Evolutionary conservation across 2,329 filamentous ascomycete species (phyloP).

Genomic region (Esteya vermicola): DNA sequence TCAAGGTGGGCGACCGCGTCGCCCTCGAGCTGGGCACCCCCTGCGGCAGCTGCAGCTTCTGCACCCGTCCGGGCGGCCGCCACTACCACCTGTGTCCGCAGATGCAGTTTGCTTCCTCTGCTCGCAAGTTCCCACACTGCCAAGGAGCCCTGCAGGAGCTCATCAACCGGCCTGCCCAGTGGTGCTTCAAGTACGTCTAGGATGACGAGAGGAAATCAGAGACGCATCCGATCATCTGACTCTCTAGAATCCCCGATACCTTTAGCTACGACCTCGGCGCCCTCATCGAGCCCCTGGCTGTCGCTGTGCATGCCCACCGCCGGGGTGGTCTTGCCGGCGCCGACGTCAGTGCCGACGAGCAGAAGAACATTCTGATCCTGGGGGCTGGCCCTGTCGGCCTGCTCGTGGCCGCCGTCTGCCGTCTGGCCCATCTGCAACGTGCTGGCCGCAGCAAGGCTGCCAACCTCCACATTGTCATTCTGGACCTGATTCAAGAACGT

Average conservation of each 20-base stretch:
- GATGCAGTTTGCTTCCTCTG: conserved; percentile 19
- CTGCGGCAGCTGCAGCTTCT: conserved; percentile 29
- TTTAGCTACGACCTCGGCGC: conserved; percentile 39
- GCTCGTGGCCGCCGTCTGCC: conserved; percentile 41
- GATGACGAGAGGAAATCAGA: background rate
- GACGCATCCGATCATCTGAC: no score
- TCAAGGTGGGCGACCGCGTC: conserved; percentile 40
- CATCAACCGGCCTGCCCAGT: conserved; percentile 17
- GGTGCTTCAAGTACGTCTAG: conserved; percentile 14
- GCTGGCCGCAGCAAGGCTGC: conserved; percentile 23
- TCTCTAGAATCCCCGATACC: conserved; percentile 30
- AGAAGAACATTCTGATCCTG: conserved; percentile 31
- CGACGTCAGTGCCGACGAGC: conserved; percentile 13
- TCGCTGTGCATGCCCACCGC: conserved; percentile 41
- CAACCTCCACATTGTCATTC: conserved; percentile 27
- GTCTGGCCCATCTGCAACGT: conserved; percentile 15
- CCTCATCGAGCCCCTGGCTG: conserved; percentile 43
- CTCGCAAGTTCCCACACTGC: conserved; percentile 15
- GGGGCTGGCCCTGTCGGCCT: conserved; percentile 51
- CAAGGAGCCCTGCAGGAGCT: conserved; percentile 19
- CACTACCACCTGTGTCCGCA: conserved; percentile 21
- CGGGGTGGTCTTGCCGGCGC: conserved; percentile 27
- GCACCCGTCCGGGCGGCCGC: conserved; percentile 19
- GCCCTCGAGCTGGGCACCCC: conserved; percentile 53
- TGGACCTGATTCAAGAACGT: conserved; percentile 41